phyloP scores from a whole-genome alignment of 2,329 filamentous ascomycete genomes.

The Microsporum ferrugineum region DNA sequence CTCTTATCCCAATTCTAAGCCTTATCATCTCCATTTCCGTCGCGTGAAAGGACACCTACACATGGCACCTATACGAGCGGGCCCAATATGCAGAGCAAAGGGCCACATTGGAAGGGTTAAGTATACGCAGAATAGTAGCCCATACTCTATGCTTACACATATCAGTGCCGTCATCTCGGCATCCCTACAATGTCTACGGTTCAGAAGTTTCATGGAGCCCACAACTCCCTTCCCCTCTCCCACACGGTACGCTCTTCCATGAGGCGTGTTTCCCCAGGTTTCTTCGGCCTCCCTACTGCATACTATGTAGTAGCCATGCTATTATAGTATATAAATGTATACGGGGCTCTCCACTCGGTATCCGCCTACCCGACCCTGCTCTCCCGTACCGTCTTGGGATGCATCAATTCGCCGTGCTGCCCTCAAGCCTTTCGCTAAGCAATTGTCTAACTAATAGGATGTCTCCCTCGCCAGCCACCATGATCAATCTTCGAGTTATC shows the following conservation, averaged over 20 bases:
- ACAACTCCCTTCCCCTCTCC: not conserved
- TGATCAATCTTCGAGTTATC: not conserved
- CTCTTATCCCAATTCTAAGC: not conserved
- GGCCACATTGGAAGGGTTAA: no score
- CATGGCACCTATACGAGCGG: not conserved
- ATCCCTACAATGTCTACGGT: not conserved
- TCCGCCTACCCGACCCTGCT: not conserved
- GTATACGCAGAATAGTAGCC: no score
- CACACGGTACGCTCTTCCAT: not conserved
- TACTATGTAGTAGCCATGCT: not conserved
- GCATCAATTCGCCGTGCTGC: not conserved
- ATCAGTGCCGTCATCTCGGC: not conserved
- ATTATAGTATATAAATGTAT: not conserved
- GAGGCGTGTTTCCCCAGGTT: not conserved
- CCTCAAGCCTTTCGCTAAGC: conserved; percentile 3
- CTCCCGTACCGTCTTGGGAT: not conserved
- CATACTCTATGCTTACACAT: no score
- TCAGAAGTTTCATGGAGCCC: not conserved
- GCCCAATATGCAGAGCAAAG: not conserved
- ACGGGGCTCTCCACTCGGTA: not conserved
- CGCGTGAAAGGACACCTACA: not conserved
- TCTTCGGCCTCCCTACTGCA: not conserved
- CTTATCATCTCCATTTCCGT: not conserved
- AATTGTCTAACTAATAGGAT: not conserved
- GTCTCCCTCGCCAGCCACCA: not conserved